A percentile compares a stretch with the other conserved stretches of the same genome.
Conservation (phyloP, 352 stramenopile species). For the Plasmopara muralis region DNA sequence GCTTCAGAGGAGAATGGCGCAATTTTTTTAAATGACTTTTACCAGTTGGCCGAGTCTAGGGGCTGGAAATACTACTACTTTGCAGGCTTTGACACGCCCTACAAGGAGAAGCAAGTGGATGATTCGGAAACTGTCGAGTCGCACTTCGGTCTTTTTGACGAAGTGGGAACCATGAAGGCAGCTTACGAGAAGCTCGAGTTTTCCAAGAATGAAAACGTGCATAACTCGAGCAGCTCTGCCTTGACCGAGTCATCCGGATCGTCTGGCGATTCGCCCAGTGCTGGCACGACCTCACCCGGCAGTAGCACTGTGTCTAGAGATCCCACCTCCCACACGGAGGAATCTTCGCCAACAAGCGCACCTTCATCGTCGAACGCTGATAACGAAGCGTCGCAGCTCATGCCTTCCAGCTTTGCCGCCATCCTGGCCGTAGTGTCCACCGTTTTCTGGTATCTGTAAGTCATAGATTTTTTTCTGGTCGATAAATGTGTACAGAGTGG, state of each 20-base stretch:
- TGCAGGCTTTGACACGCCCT: conserved; percentile 73
- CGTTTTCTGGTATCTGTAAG: conserved; percentile 38
- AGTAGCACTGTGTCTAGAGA: no score
- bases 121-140: conserved; percentile 56
- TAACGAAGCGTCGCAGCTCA: conserved; percentile 24
- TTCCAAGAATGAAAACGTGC: conserved; percentile 24
- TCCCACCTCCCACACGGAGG: conserved; percentile 12
- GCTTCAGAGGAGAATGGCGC: conserved; percentile 48
- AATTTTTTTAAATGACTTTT: conserved; percentile 76
- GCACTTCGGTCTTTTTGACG: conserved; percentile 74
- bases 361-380: conserved; percentile 15
- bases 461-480: background rate
- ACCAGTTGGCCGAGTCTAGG: conserved; percentile 46
- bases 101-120: conserved; percentile 52
- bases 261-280: conserved; percentile 13
- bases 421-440: conserved; percentile 29
- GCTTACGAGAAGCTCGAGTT: conserved; percentile 54
- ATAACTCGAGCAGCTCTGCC: conserved; percentile 21
- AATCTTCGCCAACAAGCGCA: conserved; percentile 16
- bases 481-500: background rate
- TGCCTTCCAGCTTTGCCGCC: conserved; percentile 27
- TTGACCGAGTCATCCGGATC: conserved; percentile 15
- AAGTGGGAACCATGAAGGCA: conserved; percentile 56
- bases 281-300: conserved; percentile 14
- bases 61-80: conserved; percentile 88